Evolutionary conservation across 2,329 filamentous ascomycete species (phyloP).

Genomic region (Hypoxylon sp.): DNA sequence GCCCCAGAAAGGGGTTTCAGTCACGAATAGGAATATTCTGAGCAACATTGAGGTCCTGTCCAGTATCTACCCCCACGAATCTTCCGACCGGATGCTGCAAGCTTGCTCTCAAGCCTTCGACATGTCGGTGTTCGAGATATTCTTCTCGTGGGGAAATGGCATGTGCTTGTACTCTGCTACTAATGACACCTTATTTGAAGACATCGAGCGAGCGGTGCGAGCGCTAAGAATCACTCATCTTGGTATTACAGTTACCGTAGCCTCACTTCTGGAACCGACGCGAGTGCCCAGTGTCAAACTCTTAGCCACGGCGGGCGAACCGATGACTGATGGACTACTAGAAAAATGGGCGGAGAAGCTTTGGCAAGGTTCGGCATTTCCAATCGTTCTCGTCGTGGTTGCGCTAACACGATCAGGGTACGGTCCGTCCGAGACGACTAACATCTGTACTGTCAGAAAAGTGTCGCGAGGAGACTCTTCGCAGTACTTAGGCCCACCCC

Average conservation of each 20-base stretch:
- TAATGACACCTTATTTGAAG: conserved; percentile 80
- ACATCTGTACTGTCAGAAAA: conserved; percentile 83
- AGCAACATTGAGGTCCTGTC: conserved; percentile 80
- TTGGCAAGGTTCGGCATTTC: conserved; percentile 71
- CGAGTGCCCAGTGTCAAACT: conserved; percentile 81
- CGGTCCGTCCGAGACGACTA: conserved; percentile 88
- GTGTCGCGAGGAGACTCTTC: conserved; percentile 72
- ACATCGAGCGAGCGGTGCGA: conserved; percentile 78
- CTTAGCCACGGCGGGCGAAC: conserved; percentile 85
- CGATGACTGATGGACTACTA: conserved; percentile 80
- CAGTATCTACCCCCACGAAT: conserved; percentile 73
- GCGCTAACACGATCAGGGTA: conserved; percentile 66
- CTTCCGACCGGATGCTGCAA: conserved; percentile 77
- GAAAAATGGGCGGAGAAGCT: conserved; percentile 78
- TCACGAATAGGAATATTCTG: conserved; percentile 82
- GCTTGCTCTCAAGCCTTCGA: conserved; percentile 89
- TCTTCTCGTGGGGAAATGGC: conserved; percentile 84
- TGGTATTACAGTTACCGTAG: conserved; percentile 88
- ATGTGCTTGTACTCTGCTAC: conserved; percentile 83
- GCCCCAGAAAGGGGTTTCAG: conserved; percentile 82
- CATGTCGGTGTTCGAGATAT: conserved; percentile 91
- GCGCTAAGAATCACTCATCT: conserved; percentile 80
- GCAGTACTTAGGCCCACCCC: conserved; percentile 81
- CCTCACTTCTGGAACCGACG: conserved; percentile 77
- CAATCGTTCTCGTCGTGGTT: not conserved